Evolutionary conservation across 2,329 filamentous ascomycete genomes (phyloP), one percentile per base, ranked within the genome.

Genomic region (Chaetomiaceae sp.): DNA sequence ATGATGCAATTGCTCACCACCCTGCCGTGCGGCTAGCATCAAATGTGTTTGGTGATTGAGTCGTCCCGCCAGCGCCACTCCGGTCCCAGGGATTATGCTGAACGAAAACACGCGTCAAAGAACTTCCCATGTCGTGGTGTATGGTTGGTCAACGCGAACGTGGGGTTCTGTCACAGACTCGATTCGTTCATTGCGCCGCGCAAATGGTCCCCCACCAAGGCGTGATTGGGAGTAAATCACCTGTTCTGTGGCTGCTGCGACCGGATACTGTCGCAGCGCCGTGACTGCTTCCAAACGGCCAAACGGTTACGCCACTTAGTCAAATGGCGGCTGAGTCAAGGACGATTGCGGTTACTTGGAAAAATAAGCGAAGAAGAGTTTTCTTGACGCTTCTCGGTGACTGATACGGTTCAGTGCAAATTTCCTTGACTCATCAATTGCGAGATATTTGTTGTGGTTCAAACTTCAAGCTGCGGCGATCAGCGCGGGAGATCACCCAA

Each of bases 221-320:
- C 7, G 13, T n/a, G 41, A 40, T 34, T 25, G 41, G 47, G 16
- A 20, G 32, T 27, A 40, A 42, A 51, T 57, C 54, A 57, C 51
- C 47, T 54, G 54, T 7, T 54, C 27, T 32, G 27, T 43, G 40
- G 43, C 43, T 33, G 33, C 52, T 55, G 56, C 50, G 47, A 40
- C 40, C 44, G 9, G 54, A 38, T 43, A 34, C 34, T 29, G 4
- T 45, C 30, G 41, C 49, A 37, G 32, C 18, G 37, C 23, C 30
- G 38, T 43, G 32, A 48, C 43, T 38, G 32, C 16, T 33, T n/a
- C n/a, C 6, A 38, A 43, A 21, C 29, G 7, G 29, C 10, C 14
- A 27, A 45, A 38, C 32, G 48, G 37, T 43, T 48, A 27, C 45
- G 51, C 45, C 51, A 53, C 45, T 25, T 30, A 14, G 16, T 0